Base-by-base conservation (phyloP, 2,329 filamentous ascomycete species). In the Phaeosphaeria sp. region DNA sequence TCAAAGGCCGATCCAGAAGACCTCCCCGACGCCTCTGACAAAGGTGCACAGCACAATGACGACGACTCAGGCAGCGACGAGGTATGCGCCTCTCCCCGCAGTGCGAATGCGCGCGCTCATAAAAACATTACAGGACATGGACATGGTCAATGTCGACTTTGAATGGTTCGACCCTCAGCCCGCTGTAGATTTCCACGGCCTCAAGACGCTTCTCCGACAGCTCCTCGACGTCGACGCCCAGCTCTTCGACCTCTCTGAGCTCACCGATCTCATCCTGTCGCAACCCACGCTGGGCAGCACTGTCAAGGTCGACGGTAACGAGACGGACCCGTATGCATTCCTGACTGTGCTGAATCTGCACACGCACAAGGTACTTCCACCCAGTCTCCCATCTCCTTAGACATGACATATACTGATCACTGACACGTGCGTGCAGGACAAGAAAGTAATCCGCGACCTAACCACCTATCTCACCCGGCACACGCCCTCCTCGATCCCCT, bases 81-180 rank as follows among this genome's bases (percentile, higher is more conserved):
- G 70, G 73, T 74, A 69, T 59, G 63, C 59, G 58, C 50, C 55
- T 46, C 21, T 42, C 53, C 51, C 54, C 43, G 50, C 50, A 50
- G 57, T 54, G 46, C 52, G 47, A 46, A 51, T 39, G 30, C 17
- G 41, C 51, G 49, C 63, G 65, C 56, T 67, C 53, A 51, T 56
- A 66, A 50, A 50, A 51, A 50, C n/a, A n/a, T 41, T 15, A 58
- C 49, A 96, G 91, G 92, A 97, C 72, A 90, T 93, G 72, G 91
- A 97, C 74, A 90, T 94, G 77, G 88, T 99, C 65, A 90, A 98
- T 74, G 93, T 98, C 56, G 94, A 98, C 65, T 99, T 99, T 72
- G 95, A 99, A 81, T 98, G 93, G 91, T 99, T 98, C 82, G 96
- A 97, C 79, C 96, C 94, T 62, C 90, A 95, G 69, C 84, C 91